These are phyloP conservation scores for Trichocladium antarcticum DNA, from an alignment of 495 filamentous ascomycete genomes.

Conservation along the genomic window DNA sequence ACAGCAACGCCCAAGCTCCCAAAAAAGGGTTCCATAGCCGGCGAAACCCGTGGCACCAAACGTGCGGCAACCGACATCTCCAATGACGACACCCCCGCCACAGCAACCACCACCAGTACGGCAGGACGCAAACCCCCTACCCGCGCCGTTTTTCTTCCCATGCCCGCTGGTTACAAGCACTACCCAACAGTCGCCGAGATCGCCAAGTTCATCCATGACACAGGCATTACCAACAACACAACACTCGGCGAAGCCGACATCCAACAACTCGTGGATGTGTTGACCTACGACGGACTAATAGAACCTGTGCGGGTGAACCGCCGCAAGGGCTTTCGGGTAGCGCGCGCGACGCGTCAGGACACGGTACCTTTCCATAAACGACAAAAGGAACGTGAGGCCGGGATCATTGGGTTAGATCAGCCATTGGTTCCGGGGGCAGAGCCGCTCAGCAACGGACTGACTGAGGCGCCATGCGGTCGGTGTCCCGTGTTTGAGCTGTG, in stretches of 20 bases:
- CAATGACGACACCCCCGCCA: conserved; percentile 23
- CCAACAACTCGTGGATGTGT: conserved; percentile 67
- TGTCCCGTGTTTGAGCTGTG: conserved; percentile 94
- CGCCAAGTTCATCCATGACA: conserved; percentile 54
- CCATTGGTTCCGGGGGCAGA: conserved; percentile 25
- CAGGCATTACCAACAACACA: conserved; percentile 52
- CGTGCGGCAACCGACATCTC: conserved; percentile 36
- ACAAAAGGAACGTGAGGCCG: conserved; percentile 34
- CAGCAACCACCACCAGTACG: not conserved
- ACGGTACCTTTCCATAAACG: conserved; percentile 24
- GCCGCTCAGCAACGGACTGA: conserved; percentile 50
- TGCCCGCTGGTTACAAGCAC: conserved; percentile 53
- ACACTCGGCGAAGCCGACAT: conserved; percentile 59
- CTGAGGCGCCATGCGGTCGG: conserved; percentile 77
- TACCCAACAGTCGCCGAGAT: conserved; percentile 72
- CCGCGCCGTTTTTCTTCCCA: conserved; percentile 41
- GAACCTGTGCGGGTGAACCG: conserved; percentile 42
- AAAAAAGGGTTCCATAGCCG: conserved; percentile 36
- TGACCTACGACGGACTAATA: conserved; percentile 71
- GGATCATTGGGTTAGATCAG: conserved; percentile 15
- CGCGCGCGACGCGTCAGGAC: conserved; percentile 35
- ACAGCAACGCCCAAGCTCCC: conserved; percentile 20
- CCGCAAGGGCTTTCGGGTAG: conserved; percentile 38
- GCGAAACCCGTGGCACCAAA: conserved; percentile 30
- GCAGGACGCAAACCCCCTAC: conserved; percentile 23